These are phyloP conservation scores for Colletotrichum agaves DNA, from an alignment of 2,329 filamentous ascomycete species.

Conservation along the genomic window DNA sequence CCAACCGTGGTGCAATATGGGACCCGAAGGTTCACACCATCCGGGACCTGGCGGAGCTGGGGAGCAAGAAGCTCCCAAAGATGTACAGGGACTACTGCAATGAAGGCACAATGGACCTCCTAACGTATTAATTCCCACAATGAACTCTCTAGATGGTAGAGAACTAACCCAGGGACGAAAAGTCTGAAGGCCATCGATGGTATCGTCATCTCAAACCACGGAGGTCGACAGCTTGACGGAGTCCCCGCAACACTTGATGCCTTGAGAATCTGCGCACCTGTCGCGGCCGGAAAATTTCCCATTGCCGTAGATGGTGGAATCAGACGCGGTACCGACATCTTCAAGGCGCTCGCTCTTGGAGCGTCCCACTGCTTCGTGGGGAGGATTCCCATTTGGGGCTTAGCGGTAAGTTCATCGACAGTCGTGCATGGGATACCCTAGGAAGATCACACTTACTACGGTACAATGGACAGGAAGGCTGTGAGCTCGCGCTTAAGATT, in stretches of 20 bases:
- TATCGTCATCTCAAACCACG: constrained; percentile 77
- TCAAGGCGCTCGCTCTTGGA: constrained; percentile 65
- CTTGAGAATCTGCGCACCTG: constrained; percentile 61
- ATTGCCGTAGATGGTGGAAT: constrained; percentile 70
- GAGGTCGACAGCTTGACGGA: constrained; percentile 65
- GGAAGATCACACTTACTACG: constrained; percentile 10
- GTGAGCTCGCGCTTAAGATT: constrained; percentile 56
- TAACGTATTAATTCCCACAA: constrained; percentile 50
- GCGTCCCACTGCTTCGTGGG: constrained; percentile 43
- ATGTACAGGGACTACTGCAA: constrained; percentile 65
- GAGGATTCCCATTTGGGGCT: constrained; percentile 23
- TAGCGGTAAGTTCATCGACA: constrained; percentile 1
- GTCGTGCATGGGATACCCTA: not conserved
- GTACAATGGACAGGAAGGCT: constrained; percentile 46
- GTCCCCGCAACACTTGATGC: constrained; percentile 42
- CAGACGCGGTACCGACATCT: constrained; percentile 62
- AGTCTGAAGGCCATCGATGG: constrained; percentile 67
- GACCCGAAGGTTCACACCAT: constrained; percentile 31
- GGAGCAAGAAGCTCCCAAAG: constrained; percentile 50
- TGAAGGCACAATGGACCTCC: constrained; percentile 65
- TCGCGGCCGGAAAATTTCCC: constrained; percentile 44
- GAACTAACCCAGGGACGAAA: not conserved
- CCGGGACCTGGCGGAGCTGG: constrained; percentile 52
- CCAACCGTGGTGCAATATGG: constrained; percentile 34
- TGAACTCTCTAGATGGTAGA: fast-evolving